phyloP scores from a whole-genome alignment of 2,329 filamentous ascomycete species.

The Cyclaneusma minus region DNA sequence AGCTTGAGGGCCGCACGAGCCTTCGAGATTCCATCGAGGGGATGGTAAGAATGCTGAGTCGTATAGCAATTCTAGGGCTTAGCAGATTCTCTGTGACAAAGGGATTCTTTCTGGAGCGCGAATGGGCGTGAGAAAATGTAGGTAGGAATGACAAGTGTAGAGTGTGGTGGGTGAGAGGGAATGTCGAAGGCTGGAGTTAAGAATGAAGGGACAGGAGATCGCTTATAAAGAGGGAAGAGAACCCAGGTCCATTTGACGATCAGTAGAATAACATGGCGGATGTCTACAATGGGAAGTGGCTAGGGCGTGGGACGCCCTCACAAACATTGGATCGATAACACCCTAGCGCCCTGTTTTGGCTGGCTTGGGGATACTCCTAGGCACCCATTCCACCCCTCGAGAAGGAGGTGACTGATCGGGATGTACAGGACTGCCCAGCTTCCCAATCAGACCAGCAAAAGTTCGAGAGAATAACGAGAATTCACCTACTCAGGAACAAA shows the following conservation, averaged over 20 bases:
- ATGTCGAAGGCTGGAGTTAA: slow-evolving; percentile 15
- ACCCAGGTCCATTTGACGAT: slow-evolving; percentile 2
- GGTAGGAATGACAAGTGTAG: slow-evolving; percentile 16
- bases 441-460: no score
- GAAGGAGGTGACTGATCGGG: no score
- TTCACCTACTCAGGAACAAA: no score
- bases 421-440: no score
- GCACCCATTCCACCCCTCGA: no score
- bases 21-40: slow-evolving; percentile 14
- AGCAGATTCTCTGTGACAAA: slow-evolving; percentile 7
- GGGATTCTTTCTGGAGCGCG: slow-evolving; percentile 13
- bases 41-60: slow-evolving; percentile 16
- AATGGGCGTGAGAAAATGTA: slow-evolving; percentile 18
- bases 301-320: slow-evolving; percentile 11
- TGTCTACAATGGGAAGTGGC: slow-evolving; percentile 4
- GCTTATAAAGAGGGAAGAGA: slow-evolving; percentile 14
- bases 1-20: slow-evolving; percentile 11
- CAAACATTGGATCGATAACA: slow-evolving; percentile 9
- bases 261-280: slow-evolving; percentile 4
- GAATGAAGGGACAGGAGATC: slow-evolving; percentile 16
- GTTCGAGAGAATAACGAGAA: no score
- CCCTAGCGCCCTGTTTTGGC: no score
- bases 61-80: slow-evolving; percentile 7
- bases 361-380: no score
- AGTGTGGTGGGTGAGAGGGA: slow-evolving; percentile 9